Percentiles rank a stretch among this genome's conserved stretches.
Evolutionary conservation across 495 filamentous ascomycete genomes (phyloP).

Genomic region (Jackrogersella minutella): DNA sequence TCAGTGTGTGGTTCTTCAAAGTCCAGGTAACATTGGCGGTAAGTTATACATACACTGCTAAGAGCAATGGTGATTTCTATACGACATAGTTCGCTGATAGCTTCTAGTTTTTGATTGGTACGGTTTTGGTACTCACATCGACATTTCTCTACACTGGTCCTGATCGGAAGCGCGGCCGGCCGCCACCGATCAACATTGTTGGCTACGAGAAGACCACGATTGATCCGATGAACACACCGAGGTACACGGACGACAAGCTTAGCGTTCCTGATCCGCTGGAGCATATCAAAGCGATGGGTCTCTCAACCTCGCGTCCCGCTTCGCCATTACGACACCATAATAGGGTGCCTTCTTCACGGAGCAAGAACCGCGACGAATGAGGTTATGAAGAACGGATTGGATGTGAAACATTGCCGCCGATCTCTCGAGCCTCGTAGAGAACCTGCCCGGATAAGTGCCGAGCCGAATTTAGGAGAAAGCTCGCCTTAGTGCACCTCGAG

Average conservation of each 20-base stretch:
- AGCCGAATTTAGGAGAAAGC: constrained; percentile 17
- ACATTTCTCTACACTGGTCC: constrained; percentile 83
- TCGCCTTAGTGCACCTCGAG: not conserved
- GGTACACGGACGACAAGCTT: constrained; percentile 43
- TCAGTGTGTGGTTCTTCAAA: constrained; percentile 85
- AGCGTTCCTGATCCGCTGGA: constrained; percentile 50
- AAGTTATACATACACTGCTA: constrained; percentile 47
- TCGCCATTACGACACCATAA: constrained; percentile 66
- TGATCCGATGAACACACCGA: constrained; percentile 53
- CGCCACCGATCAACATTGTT: constrained; percentile 77
- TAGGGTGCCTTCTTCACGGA: constrained; percentile 53
- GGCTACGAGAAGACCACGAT: constrained; percentile 76
- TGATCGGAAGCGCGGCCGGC: constrained; percentile 63
- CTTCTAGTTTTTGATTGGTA: constrained; percentile 80
- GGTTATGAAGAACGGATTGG: not conserved
- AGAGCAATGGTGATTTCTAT: not conserved
- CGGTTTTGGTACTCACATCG: constrained; percentile 75
- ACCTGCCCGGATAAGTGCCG: constrained; percentile 23
- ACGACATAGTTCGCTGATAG: constrained; percentile 16
- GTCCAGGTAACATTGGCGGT: constrained; percentile 75
- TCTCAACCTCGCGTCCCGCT: constrained; percentile 71
- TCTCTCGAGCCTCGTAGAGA: not conserved
- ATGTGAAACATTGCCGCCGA: not conserved
- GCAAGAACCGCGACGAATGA: constrained; percentile 52
- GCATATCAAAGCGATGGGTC: constrained; percentile 60